These are phyloP conservation scores for Phytopythium boreale DNA, from an alignment of 352 stramenopile species.

Conservation along the genomic window DNA sequence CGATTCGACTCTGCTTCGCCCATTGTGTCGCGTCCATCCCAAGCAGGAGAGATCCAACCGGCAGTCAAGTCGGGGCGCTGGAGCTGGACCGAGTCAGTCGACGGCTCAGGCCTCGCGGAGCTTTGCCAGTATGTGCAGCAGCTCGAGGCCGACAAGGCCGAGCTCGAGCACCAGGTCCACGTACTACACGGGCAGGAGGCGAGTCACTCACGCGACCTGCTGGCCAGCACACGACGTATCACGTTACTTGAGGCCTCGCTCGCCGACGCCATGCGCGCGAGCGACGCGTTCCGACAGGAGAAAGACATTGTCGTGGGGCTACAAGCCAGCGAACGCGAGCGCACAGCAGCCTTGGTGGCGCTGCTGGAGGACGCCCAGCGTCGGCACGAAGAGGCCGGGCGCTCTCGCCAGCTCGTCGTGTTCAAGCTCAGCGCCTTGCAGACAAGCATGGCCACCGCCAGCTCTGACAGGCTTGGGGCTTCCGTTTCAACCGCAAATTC, in stretches of 20 bases:
- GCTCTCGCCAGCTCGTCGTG: conserved; percentile 46
- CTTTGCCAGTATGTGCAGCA: conserved; percentile 52
- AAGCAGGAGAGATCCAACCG: neutral
- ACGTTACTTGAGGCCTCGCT: conserved; percentile 38
- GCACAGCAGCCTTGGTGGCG: conserved; percentile 21
- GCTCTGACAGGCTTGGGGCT: conserved; percentile 19
- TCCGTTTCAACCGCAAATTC: neutral
- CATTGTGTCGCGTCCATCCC: neutral
- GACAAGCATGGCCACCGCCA: conserved; percentile 25
- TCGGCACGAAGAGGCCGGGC: conserved; percentile 53
- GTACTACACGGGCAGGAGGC: conserved; percentile 34
- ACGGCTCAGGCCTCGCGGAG: conserved; percentile 23
- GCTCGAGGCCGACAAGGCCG: conserved; percentile 44
- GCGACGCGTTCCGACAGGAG: conserved; percentile 25
- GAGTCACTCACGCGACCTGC: conserved; percentile 29
- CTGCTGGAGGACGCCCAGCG: conserved; percentile 41
- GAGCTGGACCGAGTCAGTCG: conserved; percentile 9
- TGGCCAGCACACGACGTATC: conserved; percentile 23
- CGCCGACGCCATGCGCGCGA: conserved; percentile 20
- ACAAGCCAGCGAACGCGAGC: conserved; percentile 34
- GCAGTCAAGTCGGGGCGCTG: neutral
- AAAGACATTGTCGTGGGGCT: conserved; percentile 30
- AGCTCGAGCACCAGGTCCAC: conserved; percentile 39
- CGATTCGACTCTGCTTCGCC: neutral
- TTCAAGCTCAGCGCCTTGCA: conserved; percentile 68